These are phyloP conservation scores for Metschnikowia amazonensis DNA, from an alignment of 805 yeast genomes.

Conservation along the genomic window DNA sequence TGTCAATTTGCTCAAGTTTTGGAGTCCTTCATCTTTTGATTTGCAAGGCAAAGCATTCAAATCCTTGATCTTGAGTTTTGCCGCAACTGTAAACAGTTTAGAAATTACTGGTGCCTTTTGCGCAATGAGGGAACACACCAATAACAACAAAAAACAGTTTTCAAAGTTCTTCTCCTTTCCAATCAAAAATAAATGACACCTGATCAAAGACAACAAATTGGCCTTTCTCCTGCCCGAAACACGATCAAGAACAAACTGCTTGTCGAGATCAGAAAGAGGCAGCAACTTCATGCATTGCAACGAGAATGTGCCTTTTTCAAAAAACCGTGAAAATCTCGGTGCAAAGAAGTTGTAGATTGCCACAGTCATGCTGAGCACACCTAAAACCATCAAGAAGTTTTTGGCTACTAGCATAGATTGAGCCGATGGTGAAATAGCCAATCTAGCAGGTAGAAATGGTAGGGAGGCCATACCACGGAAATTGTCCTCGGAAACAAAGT, in stretches of 20 bases:
- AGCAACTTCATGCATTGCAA: neutral
- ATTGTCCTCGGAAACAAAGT: constrained; percentile 50
- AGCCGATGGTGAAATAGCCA: neutral
- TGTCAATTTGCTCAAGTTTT: constrained; percentile 24
- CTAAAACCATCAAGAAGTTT: constrained; percentile 3
- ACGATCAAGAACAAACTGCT: constrained; percentile 14
- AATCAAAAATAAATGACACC: constrained; percentile 28
- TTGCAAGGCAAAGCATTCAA: constrained; percentile 29
- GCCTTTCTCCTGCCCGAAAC: constrained; percentile 19
- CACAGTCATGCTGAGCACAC: neutral
- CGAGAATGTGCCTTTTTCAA: neutral
- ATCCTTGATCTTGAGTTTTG: constrained; percentile 25
- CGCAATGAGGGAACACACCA: constrained; percentile 28
- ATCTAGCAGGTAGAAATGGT: constrained; percentile 28
- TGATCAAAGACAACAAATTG: constrained; percentile 16
- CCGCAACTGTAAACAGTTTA: constrained; percentile 21
- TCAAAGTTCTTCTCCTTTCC: constrained; percentile 32
- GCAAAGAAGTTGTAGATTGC: neutral
- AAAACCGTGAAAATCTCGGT: neutral
- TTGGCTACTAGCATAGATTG: neutral
- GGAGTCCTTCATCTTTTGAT: constrained; percentile 24
- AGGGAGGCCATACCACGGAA: constrained; percentile 46
- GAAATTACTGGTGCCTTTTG: constrained; percentile 20
- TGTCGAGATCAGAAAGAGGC: constrained; percentile 8
- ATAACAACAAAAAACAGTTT: constrained; percentile 27